These are phyloP conservation scores for Yamadazyma sp. DNA, from an alignment of 1,139 yeast species.

Conservation along the genomic window DNA sequence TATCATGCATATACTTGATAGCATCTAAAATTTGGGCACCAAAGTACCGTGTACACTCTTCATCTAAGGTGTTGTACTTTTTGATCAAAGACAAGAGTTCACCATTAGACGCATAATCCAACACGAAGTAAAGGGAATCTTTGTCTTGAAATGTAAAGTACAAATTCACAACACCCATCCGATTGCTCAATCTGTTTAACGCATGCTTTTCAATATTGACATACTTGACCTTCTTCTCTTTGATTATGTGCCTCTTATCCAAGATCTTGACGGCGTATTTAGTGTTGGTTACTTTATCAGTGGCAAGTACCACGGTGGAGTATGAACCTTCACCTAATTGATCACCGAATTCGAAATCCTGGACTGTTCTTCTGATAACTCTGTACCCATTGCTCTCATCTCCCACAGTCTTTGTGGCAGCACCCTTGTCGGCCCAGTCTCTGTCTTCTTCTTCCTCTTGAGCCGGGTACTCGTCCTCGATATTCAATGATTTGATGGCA, in stretches of 20 bases:
- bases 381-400: slow-evolving; percentile 21
- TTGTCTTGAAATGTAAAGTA: slow-evolving; percentile 95
- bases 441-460: slow-evolving; percentile 8
- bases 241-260: slow-evolving; percentile 90
- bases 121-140: slow-evolving; percentile 81
- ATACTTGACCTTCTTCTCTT: slow-evolving; percentile 92
- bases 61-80: slow-evolving; percentile 74
- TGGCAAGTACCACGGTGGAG: slow-evolving; percentile 87
- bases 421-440: slow-evolving; percentile 39
- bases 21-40: slow-evolving; percentile 66
- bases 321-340: slow-evolving; percentile 95
- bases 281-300: slow-evolving; percentile 68
- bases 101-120: slow-evolving; percentile 92
- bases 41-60: slow-evolving; percentile 72
- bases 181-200: slow-evolving; percentile 73
- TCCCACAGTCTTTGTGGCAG: slow-evolving; percentile 31
- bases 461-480: slow-evolving; percentile 10
- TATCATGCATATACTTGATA: slow-evolving; percentile 66
- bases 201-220: slow-evolving; percentile 96
- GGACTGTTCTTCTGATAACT: slow-evolving; percentile 60
- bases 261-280: slow-evolving; percentile 89
- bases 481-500: slow-evolving; percentile 13
- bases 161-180: slow-evolving; percentile 74
- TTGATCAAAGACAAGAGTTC: slow-evolving; percentile 81
- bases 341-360: slow-evolving; percentile 84